These are phyloP conservation scores for Karstenula rhodostoma DNA, from an alignment of 2,329 filamentous ascomycete genomes.

Conservation along the genomic window DNA sequence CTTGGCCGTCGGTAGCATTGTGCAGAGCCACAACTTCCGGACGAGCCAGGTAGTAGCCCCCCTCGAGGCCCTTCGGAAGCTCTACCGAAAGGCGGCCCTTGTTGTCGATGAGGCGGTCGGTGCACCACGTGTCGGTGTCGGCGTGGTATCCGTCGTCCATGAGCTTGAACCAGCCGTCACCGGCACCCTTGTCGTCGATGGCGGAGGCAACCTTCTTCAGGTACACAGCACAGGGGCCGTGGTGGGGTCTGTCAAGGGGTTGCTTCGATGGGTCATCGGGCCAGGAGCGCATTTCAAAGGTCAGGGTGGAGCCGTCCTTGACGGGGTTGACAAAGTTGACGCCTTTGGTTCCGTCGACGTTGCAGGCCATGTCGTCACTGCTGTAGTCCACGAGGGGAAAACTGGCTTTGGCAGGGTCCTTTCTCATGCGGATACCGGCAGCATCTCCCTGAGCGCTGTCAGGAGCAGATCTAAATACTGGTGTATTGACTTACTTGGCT, in stretches of 20 bases:
- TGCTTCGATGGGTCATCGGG: conserved; percentile 64
- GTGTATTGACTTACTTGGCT: conserved; percentile 31
- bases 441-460: conserved; percentile 67
- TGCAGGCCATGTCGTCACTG: conserved; percentile 74
- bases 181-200: conserved; percentile 58
- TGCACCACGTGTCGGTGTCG: conserved; percentile 69
- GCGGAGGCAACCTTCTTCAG: conserved; percentile 73
- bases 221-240: conserved; percentile 77
- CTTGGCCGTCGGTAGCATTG: conserved; percentile 59
- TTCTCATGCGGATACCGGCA: conserved; percentile 74
- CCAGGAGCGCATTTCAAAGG: conserved; percentile 72
- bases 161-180: conserved; percentile 81
- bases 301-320: conserved; percentile 64
- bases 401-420: conserved; percentile 61
- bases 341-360: conserved; percentile 58
- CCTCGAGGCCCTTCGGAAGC: conserved; percentile 67
- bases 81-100: conserved; percentile 69
- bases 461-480: conserved; percentile 13
- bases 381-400: conserved; percentile 65
- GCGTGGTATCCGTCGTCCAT: conserved; percentile 73
- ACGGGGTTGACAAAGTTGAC: conserved; percentile 58
- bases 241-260: conserved; percentile 67
- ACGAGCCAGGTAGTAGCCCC: conserved; percentile 75
- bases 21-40: conserved; percentile 76
- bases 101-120: conserved; percentile 71